Conservation (phyloP, 305 asterid species). For the Fraxinus floribunda region DNA sequence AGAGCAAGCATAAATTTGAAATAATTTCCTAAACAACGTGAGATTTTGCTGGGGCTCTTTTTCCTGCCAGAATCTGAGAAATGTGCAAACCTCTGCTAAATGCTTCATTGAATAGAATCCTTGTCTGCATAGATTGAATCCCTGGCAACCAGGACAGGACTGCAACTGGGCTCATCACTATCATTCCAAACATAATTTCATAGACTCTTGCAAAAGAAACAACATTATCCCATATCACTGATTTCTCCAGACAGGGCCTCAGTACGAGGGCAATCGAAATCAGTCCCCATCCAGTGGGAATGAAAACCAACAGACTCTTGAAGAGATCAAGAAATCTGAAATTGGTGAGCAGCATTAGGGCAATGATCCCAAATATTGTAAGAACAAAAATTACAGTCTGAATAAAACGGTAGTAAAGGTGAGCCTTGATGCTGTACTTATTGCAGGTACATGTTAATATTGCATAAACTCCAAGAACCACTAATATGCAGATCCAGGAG, state of each 20-base stretch:
- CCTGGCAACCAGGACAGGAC: conserved; percentile 88
- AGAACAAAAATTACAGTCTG: conserved; percentile 52
- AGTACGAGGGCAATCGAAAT: conserved; percentile 74
- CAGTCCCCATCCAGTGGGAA: conserved; percentile 93
- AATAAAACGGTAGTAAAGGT: conserved; percentile 52
- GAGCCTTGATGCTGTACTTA: conserved; percentile 52
- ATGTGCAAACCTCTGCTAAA: conserved; percentile 87
- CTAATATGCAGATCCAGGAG: conserved; percentile 50
- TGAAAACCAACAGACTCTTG: conserved; percentile 72
- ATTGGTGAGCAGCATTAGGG: conserved; percentile 55
- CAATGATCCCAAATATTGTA: conserved; percentile 48
- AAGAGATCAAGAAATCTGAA: conserved; percentile 65
- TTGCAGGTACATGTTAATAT: conserved; percentile 42
- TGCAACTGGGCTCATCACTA: conserved; percentile 75
- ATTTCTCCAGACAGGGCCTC: conserved; percentile 56
- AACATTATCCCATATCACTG: conserved; percentile 62
- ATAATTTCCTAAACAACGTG: not conserved
- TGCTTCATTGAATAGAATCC: conserved; percentile 85
- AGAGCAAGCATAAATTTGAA: not conserved
- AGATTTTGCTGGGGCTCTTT: conserved; percentile 21
- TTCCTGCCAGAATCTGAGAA: conserved; percentile 80
- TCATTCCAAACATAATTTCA: conserved; percentile 78
- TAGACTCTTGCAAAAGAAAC: conserved; percentile 70
- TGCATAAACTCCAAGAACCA: conserved; percentile 36
- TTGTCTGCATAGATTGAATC: conserved; percentile 91